A percentile compares a stretch with the other conserved stretches of the same genome.
Conservation (phyloP, 1,284 basidiomycete species). For the Leccinum pachyderme region DNA sequence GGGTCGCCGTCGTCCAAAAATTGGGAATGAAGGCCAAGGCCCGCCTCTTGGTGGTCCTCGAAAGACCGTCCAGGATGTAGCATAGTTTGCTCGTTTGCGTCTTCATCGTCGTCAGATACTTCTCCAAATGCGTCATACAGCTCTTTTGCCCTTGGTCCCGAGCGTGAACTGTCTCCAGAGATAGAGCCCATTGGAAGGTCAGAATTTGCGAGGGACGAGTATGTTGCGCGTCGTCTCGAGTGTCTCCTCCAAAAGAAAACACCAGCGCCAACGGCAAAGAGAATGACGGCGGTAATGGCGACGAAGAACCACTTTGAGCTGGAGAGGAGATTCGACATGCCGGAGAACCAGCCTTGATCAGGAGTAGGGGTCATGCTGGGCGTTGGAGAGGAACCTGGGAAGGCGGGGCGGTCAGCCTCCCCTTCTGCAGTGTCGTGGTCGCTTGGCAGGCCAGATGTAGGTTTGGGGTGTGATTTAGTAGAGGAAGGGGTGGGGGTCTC, state of each 20-base stretch:
- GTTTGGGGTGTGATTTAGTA: slow-evolving; percentile 74
- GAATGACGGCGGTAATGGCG: slow-evolving; percentile 64
- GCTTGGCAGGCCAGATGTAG: slow-evolving; percentile 83
- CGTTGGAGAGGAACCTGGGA: slow-evolving; percentile 44
- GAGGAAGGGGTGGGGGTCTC: slow-evolving; percentile 40
- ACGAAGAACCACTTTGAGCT: slow-evolving; percentile 86
- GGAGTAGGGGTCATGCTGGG: slow-evolving; percentile 52
- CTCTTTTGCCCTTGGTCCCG: slow-evolving; percentile 66
- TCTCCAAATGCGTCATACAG: slow-evolving; percentile 92
- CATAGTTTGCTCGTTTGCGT: slow-evolving; percentile 66
- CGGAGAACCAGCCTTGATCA: slow-evolving; percentile 87
- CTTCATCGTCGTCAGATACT: slow-evolving; percentile 71
- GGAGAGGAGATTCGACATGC: slow-evolving; percentile 73
- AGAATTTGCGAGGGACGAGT: slow-evolving; percentile 70
- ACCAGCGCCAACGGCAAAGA: slow-evolving; percentile 68
- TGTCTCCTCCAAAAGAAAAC: slow-evolving; percentile 72
- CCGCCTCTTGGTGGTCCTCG: slow-evolving; percentile 21
- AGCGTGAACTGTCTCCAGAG: slow-evolving; percentile 35
- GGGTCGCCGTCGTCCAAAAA: slow-evolving; percentile 67
- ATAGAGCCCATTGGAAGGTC: slow-evolving; percentile 75
- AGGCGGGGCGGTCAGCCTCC: slow-evolving; percentile 68
- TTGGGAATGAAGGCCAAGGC: slow-evolving; percentile 56
- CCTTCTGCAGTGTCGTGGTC: slow-evolving; percentile 75
- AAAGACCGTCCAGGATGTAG: slow-evolving; percentile 37
- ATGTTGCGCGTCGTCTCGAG: slow-evolving; percentile 50